Percentiles rank a stretch among this genome's conserved stretches.
Conservation (phyloP, 768 basidiomycete species). For the Tulasnella sp. region DNA sequence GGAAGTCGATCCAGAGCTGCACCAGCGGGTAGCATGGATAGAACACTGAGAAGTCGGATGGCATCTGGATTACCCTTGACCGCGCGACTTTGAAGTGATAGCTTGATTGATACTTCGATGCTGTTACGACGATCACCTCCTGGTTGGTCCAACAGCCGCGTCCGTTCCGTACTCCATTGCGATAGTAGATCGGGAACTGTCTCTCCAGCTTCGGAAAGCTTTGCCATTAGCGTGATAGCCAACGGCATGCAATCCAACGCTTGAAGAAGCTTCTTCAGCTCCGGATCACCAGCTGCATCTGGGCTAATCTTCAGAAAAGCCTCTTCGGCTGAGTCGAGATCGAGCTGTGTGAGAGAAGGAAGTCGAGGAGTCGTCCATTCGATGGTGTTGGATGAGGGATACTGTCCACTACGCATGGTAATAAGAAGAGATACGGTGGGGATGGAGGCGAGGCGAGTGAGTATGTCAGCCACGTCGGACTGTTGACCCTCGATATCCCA, state of each 20-base stretch:
- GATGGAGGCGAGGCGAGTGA: slow-evolving; percentile 21
- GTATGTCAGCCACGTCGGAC: slow-evolving; percentile 21
- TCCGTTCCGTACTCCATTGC: too few species aligned
- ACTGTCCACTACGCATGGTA: too few species aligned
- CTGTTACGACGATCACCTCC: background rate
- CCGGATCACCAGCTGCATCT: too few species aligned
- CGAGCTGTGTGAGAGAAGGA: too few species aligned
- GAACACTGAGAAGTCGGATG: background rate
- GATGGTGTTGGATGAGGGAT: too few species aligned
- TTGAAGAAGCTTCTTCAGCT: background rate
- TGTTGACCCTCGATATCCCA: slow-evolving; percentile 24
- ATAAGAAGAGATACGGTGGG: slow-evolving; percentile 25
- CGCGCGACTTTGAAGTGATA: background rate
- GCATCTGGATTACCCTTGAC: background rate
- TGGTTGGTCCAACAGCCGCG: too few species aligned
- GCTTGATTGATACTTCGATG: background rate
- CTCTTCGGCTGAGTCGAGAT: too few species aligned
- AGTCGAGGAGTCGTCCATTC: too few species aligned
- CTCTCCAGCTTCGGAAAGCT: background rate
- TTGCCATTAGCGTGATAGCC: background rate
- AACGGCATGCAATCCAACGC: background rate
- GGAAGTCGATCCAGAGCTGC: background rate
- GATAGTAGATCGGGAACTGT: background rate
- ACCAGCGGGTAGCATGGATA: background rate
- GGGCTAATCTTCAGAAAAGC: too few species aligned